Base-by-base conservation (phyloP, 805 yeast species). In the Ogataea ganodermae region DNA sequence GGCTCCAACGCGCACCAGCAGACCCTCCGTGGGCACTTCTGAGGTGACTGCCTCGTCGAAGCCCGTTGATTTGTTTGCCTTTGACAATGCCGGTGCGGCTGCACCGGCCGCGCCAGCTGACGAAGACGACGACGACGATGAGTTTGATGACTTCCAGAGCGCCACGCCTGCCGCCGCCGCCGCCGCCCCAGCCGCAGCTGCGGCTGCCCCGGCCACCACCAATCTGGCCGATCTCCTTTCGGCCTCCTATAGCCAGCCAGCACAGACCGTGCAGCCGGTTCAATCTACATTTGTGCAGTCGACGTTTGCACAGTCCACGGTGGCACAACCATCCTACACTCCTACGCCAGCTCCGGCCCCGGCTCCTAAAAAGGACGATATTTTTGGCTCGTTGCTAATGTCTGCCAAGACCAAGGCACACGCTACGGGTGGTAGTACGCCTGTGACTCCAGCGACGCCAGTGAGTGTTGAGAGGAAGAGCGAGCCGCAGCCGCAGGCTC, bases 111-210 rank as follows among this genome's bases (percentile, higher is more conserved):
- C 26, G 26, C 12, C 6, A 12, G 10, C n/a, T 60, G 12, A 26
- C 61, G 42, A 37, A 17, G 47, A 46, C 17, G 53, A 49, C 20
- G 58, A 77, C 46, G 89, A 81, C 46, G 89, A 85, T 53, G 94
- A 86, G 33, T 87, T 87, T 62, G 89, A 86, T 53, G 94, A 86
- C 55, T 86, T 86, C 75, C 92, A 86, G 65, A 68, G 75, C 49
- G 86, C 89, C 10, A 81, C 78, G 3, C 83, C 85, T 17, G 38
- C 33, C 33, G n/a, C 7, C 4, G 13, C 52, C 14, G 64, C 55
- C 8, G 32, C 53, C n/a, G 64, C 55, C 10, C 23, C 53, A 8
- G 32, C 48, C 12, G 22, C 51, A 14, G 35, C 64, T n/a, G 42
- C 58, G 3, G 44, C 55, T 3, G 46, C 38, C 12, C 38, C 63